Evolutionary conservation across 2,329 filamentous ascomycete species (phyloP).

Genomic region (Pestalotiopsis sp.): DNA sequence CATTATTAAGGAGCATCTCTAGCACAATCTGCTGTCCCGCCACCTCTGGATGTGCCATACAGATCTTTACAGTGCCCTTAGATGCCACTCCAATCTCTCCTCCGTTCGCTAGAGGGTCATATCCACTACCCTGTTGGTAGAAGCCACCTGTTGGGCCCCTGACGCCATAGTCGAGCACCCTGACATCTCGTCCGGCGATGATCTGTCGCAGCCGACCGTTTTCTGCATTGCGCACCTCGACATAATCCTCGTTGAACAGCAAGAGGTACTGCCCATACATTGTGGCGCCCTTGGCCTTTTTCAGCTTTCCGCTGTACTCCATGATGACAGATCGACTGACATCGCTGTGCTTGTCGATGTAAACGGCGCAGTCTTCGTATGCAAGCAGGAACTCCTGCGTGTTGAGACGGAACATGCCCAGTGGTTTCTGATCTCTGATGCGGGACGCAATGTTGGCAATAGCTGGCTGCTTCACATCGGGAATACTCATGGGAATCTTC

Average conservation of each 20-base stretch:
- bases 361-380: slow-evolving; percentile 95
- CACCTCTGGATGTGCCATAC: slow-evolving; percentile 90
- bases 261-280: slow-evolving; percentile 91
- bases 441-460: slow-evolving; percentile 84
- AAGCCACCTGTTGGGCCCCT: slow-evolving; percentile 58
- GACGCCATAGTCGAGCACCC: slow-evolving; percentile 84
- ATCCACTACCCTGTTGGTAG: slow-evolving; percentile 29
- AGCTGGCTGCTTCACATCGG: slow-evolving; percentile 76
- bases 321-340: slow-evolving; percentile 93
- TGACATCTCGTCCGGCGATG: slow-evolving; percentile 86
- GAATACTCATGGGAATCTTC: slow-evolving; percentile 92
- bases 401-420: slow-evolving; percentile 95
- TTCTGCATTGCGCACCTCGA: slow-evolving; percentile 95
- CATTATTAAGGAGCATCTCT: slow-evolving; percentile 90
- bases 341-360: slow-evolving; percentile 97
- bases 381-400: slow-evolving; percentile 90
- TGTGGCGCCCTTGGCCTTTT: slow-evolving; percentile 77
- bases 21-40: slow-evolving; percentile 84
- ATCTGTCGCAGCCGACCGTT: slow-evolving; percentile 93
- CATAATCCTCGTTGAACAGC: slow-evolving; percentile 93
- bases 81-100: slow-evolving; percentile 44
- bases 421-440: slow-evolving; percentile 77
- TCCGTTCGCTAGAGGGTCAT: slow-evolving; percentile 24
- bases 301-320: slow-evolving; percentile 93
- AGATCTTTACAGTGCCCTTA: slow-evolving; percentile 85